Conservation (phyloP, 495 filamentous ascomycete species). For the Tuber magnatum region DNA sequence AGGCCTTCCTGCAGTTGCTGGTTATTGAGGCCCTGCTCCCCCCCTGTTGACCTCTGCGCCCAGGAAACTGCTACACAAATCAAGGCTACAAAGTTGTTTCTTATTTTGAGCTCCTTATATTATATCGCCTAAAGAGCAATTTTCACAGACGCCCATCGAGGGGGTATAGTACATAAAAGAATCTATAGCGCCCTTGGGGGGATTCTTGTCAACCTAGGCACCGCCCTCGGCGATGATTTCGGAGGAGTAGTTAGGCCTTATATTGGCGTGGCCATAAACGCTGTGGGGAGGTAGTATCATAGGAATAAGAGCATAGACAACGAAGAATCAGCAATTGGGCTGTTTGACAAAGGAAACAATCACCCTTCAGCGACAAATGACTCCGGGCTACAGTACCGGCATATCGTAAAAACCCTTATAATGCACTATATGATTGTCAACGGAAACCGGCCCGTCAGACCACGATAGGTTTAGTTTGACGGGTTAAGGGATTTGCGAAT, state of each 20-base stretch:
- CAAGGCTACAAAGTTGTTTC: background rate
- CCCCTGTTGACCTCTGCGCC: background rate
- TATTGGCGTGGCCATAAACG: background rate
- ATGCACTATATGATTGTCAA: too few relatives aligned
- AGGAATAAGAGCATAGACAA: background rate
- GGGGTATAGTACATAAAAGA: background rate
- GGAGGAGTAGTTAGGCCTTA: background rate
- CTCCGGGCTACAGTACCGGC: background rate
- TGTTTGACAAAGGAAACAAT: background rate
- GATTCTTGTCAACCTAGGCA: background rate
- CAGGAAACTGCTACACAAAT: background rate
- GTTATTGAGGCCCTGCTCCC: background rate
- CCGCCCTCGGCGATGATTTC: background rate
- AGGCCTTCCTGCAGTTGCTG: background rate
- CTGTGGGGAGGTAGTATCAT: background rate
- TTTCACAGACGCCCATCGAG: background rate
- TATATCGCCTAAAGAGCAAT: background rate
- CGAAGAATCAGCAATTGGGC: background rate
- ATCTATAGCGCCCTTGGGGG: background rate
- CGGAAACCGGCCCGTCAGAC: too few relatives aligned
- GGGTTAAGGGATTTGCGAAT: too few relatives aligned
- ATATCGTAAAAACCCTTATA: background rate
- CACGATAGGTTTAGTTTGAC: too few relatives aligned
- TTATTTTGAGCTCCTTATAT: background rate
- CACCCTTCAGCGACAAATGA: background rate